phyloP scores from a whole-genome alignment of 495 filamentous ascomycete species.

The Staphylotrichum tortipilum region DNA sequence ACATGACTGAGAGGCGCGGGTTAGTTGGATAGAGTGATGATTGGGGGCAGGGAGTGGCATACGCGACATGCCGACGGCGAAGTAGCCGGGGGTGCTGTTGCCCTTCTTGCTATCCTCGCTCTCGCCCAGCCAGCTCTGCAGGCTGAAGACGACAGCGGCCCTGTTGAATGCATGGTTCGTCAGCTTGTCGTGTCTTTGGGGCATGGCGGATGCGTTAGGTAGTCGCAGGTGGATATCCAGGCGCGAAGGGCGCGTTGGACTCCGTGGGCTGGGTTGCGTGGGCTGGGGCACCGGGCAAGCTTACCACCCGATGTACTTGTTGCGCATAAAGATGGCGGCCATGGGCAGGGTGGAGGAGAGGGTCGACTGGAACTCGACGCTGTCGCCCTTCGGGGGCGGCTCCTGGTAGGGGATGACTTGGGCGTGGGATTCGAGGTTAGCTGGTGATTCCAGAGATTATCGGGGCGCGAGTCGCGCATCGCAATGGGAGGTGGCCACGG shows the following conservation, averaged over 20 bases:
- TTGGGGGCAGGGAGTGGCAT: constrained; percentile 29
- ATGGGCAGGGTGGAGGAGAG: constrained; percentile 81
- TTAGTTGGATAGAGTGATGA: constrained; percentile 11
- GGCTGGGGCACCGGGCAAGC: no score
- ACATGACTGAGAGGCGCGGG: constrained; percentile 51
- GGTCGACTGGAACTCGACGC: constrained; percentile 49
- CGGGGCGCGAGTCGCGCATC: no score
- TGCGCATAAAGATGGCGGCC: constrained; percentile 89
- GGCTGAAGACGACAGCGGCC: constrained; percentile 73
- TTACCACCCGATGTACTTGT: constrained; percentile 84
- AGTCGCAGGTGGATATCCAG: background rate
- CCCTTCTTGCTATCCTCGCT: constrained; percentile 63
- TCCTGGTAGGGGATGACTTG: constrained; percentile 48
- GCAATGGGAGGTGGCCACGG: no score
- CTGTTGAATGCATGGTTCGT: constrained; percentile 34
- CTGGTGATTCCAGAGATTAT: no score
- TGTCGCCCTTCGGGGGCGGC: constrained; percentile 37
- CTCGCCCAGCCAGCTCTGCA: constrained; percentile 83
- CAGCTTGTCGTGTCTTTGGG: background rate
- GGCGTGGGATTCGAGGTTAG: no score
- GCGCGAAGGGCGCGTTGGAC: background rate
- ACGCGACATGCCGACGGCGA: constrained; percentile 81
- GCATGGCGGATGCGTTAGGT: background rate
- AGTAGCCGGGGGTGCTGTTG: constrained; percentile 65
- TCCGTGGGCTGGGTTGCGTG: no score